Evolutionary conservation across 176 grass and related monocot species (phyloP).

Genomic region (Oryza glumipatula): DNA sequence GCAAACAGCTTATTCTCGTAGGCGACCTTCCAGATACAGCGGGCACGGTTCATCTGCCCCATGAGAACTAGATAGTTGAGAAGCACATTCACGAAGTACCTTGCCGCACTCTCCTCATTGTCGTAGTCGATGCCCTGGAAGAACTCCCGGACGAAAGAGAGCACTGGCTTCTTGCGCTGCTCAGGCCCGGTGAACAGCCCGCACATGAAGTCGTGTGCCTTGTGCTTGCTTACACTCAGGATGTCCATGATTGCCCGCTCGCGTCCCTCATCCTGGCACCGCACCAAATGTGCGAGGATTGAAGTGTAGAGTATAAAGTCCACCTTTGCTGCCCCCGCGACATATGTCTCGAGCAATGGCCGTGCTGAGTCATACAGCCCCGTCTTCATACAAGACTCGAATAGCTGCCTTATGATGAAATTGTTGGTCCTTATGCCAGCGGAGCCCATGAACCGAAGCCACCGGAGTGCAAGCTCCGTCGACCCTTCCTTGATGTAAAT

Average conservation of each 20-base stretch:
- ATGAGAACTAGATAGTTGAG: constrained; percentile 94
- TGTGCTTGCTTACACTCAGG: constrained; percentile 75
- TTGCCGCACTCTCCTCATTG: constrained; percentile 65
- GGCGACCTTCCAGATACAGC: constrained; percentile 91
- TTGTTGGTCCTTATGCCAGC: constrained; percentile 92
- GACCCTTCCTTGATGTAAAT: constrained; percentile 95
- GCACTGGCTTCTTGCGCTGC: constrained; percentile 85
- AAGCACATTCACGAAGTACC: constrained; percentile 93
- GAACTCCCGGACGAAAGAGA: constrained; percentile 82
- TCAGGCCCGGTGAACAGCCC: constrained; percentile 88
- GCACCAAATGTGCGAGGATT: constrained; percentile 75
- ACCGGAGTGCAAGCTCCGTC: constrained; percentile 75
- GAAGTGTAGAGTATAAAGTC: constrained; percentile 97
- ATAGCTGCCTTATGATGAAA: constrained; percentile 94
- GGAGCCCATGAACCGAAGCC: constrained; percentile 91
- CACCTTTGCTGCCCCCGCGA: constrained; percentile 69
- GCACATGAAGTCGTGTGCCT: constrained; percentile 85
- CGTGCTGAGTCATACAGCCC: constrained; percentile 75
- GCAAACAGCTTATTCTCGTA: constrained; percentile 96
- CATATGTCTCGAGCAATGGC: constrained; percentile 77
- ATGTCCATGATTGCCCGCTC: constrained; percentile 91
- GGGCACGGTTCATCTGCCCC: constrained; percentile 96
- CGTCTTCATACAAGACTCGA: constrained; percentile 94
- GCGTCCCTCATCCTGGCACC: constrained; percentile 72
- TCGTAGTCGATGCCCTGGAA: constrained; percentile 93